Evolutionary conservation across 441 rosid genomes (phyloP).

Genomic region (Adansonia rubrostipa): DNA sequence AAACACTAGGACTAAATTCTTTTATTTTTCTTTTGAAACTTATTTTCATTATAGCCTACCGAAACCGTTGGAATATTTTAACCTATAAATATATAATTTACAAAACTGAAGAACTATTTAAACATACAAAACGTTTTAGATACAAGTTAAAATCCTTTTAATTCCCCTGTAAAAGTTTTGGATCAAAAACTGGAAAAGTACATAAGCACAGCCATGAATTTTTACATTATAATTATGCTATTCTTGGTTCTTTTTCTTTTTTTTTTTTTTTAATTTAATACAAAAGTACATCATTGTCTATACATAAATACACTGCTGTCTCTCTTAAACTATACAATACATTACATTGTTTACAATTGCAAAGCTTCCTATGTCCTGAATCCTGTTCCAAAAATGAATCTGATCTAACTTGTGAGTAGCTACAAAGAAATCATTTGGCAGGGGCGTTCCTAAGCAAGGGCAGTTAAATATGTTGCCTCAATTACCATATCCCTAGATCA

Average conservation of each 20-base stretch:
- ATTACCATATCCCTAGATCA: slow-evolving; percentile 83
- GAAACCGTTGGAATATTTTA: too few species aligned
- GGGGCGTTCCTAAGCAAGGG: neutral
- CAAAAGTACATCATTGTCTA: neutral
- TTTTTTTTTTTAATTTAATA: neutral
- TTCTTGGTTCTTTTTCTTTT: neutral
- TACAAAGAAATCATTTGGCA: neutral
- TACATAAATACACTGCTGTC: neutral
- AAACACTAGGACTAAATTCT: too few species aligned
- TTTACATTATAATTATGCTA: neutral
- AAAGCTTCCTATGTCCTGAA: neutral
- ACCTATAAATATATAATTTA: too few species aligned
- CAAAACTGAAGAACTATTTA: too few species aligned
- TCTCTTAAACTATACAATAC: neutral
- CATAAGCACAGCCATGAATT: neutral
- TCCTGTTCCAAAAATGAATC: neutral
- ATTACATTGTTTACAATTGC: neutral
- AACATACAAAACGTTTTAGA: too few species aligned
- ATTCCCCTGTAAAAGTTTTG: too few species aligned
- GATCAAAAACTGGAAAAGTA: neutral
- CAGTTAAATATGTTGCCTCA: slow-evolving; percentile 13
- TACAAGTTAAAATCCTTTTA: too few species aligned
- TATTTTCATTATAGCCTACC: too few species aligned
- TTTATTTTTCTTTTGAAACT: too few species aligned
- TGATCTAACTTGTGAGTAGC: neutral